These are phyloP conservation scores for Yarrowia galli DNA, from an alignment of 1,139 yeast species.

Conservation along the genomic window DNA sequence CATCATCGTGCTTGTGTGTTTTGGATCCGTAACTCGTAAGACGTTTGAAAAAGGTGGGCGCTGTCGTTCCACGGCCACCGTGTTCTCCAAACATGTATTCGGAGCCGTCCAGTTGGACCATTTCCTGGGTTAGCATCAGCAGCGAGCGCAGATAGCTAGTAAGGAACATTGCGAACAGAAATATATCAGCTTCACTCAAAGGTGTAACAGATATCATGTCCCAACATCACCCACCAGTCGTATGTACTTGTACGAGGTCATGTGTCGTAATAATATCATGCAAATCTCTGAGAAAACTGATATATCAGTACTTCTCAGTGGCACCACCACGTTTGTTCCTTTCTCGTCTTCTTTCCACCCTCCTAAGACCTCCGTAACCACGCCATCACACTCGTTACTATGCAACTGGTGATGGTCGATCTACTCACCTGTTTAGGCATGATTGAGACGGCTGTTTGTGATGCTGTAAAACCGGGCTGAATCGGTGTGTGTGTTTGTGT, in stretches of 20 bases:
- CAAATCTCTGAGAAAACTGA: neutral
- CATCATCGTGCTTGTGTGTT: conserved; percentile 42
- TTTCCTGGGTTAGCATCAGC: conserved; percentile 52
- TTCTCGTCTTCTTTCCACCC: neutral
- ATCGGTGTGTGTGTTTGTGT: neutral
- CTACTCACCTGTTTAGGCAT: conserved; percentile 37
- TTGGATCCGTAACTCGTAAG: conserved; percentile 49
- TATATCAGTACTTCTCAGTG: neutral
- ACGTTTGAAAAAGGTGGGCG: conserved; percentile 64
- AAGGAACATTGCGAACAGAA: neutral
- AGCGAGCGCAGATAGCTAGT: neutral
- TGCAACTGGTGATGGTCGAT: neutral
- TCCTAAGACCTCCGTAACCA: neutral
- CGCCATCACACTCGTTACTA: neutral
- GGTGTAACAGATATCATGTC: neutral
- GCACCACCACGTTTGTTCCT: neutral
- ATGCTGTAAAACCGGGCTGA: neutral
- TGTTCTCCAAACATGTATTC: conserved; percentile 73
- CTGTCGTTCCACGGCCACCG: conserved; percentile 71
- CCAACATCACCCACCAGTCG: neutral
- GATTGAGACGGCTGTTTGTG: conserved; percentile 4
- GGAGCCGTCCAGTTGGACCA: conserved; percentile 63
- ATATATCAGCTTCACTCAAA: too few species aligned
- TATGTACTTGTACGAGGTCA: too few species aligned
- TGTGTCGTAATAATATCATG: too few species aligned